A percentile compares a stretch with the other conserved stretches of the same genome.
These are phyloP conservation scores for Aphanomyces stellatus DNA, from an alignment of 352 stramenopile species.

Conservation along the genomic window DNA sequence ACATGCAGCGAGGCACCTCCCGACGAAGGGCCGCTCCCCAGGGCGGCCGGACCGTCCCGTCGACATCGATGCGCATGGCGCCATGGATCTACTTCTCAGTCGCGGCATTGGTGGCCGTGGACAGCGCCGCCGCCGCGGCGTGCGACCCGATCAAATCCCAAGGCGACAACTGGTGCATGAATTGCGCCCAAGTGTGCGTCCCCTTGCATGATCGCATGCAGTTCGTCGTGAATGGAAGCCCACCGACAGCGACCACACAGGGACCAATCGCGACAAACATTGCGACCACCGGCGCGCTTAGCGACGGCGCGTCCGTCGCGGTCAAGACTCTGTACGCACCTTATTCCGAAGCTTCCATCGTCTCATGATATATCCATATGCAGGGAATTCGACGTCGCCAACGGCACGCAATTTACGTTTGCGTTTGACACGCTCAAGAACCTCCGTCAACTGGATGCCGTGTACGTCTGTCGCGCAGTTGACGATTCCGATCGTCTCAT, in stretches of 20 bases:
- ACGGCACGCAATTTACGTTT: background rate
- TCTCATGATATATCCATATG: too few relatives aligned
- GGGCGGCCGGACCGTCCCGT: too few relatives aligned
- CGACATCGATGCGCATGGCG: background rate
- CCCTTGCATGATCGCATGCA: background rate
- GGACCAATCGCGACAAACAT: background rate
- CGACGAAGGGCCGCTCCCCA: too few relatives aligned
- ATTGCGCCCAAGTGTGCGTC: background rate
- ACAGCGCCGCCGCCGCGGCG: background rate
- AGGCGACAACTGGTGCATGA: background rate
- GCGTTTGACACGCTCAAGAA: slow-evolving; percentile 1
- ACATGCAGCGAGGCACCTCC: too few relatives aligned
- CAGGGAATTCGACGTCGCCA: too few relatives aligned
- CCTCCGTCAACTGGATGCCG: background rate
- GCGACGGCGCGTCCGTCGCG: background rate
- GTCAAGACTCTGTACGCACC: slow-evolving; percentile 6
- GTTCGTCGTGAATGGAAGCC: background rate
- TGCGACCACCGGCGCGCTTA: background rate
- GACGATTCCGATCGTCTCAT: background rate
- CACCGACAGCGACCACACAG: background rate
- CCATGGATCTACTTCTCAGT: background rate
- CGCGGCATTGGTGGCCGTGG: background rate
- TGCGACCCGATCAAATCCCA: background rate
- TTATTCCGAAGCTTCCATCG: background rate
- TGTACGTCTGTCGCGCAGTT: background rate